These are phyloP conservation scores for Gillenia trifoliata DNA, from an alignment of 306 rosid genomes.

Conservation along the genomic window DNA sequence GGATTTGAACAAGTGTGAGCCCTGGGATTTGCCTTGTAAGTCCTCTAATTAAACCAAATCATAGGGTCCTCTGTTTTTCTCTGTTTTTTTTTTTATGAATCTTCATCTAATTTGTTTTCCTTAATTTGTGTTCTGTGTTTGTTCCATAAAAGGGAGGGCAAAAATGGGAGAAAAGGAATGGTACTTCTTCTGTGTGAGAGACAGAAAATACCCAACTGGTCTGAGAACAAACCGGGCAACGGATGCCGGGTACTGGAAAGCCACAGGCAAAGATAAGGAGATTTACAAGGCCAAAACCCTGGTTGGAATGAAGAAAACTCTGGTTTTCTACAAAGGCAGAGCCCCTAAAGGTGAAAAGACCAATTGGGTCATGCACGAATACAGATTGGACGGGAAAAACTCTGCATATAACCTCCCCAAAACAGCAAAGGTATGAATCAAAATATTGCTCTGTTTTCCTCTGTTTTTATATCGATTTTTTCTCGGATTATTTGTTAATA, in stretches of 20 bases:
- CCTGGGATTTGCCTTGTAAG: constrained; percentile 96
- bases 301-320: constrained; percentile 92
- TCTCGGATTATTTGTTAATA: not conserved
- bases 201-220: constrained; percentile 84
- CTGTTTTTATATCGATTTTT: not conserved
- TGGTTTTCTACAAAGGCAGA: constrained; percentile 86
- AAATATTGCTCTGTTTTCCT: not conserved
- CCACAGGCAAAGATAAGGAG: constrained; percentile 88
- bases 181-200: constrained; percentile 79
- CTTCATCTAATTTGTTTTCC: not conserved
- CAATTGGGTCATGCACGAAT: constrained; percentile 93
- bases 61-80: not conserved
- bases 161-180: constrained; percentile 83
- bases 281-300: constrained; percentile 41
- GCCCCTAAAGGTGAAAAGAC: constrained; percentile 73
- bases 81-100: not conserved
- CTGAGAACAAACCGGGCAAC: constrained; percentile 86
- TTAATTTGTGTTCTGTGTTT: not conserved
- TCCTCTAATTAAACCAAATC: not conserved
- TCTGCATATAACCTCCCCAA: constrained; percentile 31
- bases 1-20: constrained; percentile 82
- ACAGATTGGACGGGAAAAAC: constrained; percentile 51
- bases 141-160: constrained; percentile 48
- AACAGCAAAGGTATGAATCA: constrained; percentile 37
- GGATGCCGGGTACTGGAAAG: constrained; percentile 86